Evolutionary conservation across 2,329 filamentous ascomycete species (phyloP).

Genomic region (Colletotrichum sp.): DNA sequence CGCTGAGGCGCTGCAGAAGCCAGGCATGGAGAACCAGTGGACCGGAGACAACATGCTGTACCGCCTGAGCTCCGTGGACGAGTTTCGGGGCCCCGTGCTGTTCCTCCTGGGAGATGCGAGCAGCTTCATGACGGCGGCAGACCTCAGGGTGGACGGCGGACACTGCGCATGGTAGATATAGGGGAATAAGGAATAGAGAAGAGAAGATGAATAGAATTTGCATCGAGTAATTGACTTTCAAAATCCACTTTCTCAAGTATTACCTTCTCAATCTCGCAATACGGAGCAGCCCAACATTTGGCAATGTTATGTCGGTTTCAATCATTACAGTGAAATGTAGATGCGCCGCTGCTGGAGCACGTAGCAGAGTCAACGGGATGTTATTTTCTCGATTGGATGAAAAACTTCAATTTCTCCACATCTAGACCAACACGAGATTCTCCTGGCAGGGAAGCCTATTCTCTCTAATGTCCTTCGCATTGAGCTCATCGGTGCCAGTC

Average conservation of each 20-base stretch:
- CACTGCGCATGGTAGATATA: constrained; percentile 34
- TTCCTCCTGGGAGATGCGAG: constrained; percentile 40
- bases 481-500: background rate
- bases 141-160: constrained; percentile 42
- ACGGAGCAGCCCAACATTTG: background rate
- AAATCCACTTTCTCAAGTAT: background rate
- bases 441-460: background rate
- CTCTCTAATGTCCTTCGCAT: background rate
- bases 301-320: background rate
- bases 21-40: constrained; percentile 32
- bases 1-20: constrained; percentile 31
- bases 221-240: no score
- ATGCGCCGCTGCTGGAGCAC: background rate
- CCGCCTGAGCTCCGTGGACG: constrained; percentile 34
- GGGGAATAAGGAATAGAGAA: background rate
- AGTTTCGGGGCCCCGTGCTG: constrained; percentile 38
- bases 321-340: background rate
- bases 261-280: background rate
- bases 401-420: background rate
- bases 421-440: background rate
- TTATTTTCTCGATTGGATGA: background rate
- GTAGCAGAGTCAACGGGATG: background rate
- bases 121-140: constrained; percentile 42
- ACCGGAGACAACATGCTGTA: constrained; percentile 36
- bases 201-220: background rate